Evolutionary conservation across 2,329 filamentous ascomycete genomes (phyloP).

Genomic region (Pyricularia sp.): DNA sequence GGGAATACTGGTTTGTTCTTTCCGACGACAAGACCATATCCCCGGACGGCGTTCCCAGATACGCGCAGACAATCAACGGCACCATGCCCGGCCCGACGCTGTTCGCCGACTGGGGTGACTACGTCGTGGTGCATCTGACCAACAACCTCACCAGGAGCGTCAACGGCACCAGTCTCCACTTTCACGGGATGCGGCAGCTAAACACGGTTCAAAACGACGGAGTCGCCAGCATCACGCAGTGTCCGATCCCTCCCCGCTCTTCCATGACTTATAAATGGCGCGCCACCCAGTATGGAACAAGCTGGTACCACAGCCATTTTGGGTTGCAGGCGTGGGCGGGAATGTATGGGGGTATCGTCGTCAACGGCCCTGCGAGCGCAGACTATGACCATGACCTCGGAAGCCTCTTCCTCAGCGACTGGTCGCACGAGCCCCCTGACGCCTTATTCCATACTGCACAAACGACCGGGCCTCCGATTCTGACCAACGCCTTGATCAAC

Average conservation of each 20-base stretch:
- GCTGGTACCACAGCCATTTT: slow-evolving; percentile 51
- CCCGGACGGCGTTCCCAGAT: slow-evolving; percentile 31
- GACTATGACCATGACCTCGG: slow-evolving; percentile 54
- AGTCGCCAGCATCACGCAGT: slow-evolving; percentile 24
- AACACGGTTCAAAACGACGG: slow-evolving; percentile 30
- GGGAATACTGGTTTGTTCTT: slow-evolving; percentile 34
- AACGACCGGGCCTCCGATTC: slow-evolving; percentile 12
- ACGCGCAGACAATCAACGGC: slow-evolving; percentile 23
- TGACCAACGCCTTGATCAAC: slow-evolving; percentile 4
- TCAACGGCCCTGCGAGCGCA: slow-evolving; percentile 44
- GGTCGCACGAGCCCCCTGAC: slow-evolving; percentile 34
- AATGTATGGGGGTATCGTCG: slow-evolving; percentile 45
- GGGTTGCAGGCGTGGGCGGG: slow-evolving; percentile 37
- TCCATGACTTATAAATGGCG: slow-evolving; percentile 37
- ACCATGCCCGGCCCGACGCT: slow-evolving; percentile 18
- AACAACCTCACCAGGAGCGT: slow-evolving; percentile 20
- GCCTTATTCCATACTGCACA: slow-evolving; percentile 18
- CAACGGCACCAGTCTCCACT: slow-evolving; percentile 51
- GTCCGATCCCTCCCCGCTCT: slow-evolving; percentile 22
- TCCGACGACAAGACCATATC: slow-evolving; percentile 18
- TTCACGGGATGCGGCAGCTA: slow-evolving; percentile 47
- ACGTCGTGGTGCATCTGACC: slow-evolving; percentile 18
- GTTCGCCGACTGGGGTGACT: slow-evolving; percentile 23
- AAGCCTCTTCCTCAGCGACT: slow-evolving; percentile 43
- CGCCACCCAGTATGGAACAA: slow-evolving; percentile 39